phyloP scores from a whole-genome alignment of 306 rosid species.

The Casuarina cunninghamiana region DNA sequence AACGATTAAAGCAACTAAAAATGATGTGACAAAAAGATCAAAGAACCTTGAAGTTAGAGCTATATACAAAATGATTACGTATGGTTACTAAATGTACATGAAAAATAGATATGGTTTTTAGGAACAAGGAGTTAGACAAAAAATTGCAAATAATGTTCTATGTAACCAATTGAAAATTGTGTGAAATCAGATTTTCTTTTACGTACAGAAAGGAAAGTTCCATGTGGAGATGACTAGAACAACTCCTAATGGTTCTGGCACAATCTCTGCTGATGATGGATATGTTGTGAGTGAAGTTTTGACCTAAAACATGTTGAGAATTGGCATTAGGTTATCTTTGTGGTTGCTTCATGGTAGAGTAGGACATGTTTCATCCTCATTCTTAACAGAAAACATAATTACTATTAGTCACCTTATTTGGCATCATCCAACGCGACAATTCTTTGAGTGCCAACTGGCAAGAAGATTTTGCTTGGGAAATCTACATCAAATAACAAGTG shows the following conservation, averaged over 20 bases:
- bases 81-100: not conserved
- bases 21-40: not conserved
- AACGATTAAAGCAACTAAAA: not conserved
- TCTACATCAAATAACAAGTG: slow-evolving; percentile 37
- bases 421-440: slow-evolving; percentile 66
- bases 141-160: not conserved
- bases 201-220: slow-evolving; percentile 85
- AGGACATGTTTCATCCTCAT: not conserved
- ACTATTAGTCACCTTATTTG: slow-evolving; percentile 56
- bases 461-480: slow-evolving; percentile 56
- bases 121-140: not conserved
- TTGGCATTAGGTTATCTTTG: slow-evolving; percentile 10
- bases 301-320: slow-evolving; percentile 42
- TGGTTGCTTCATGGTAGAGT: not conserved
- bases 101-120: not conserved
- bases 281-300: slow-evolving; percentile 65
- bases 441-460: slow-evolving; percentile 62
- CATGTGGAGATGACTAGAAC: slow-evolving; percentile 89
- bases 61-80: not conserved
- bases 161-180: not conserved
- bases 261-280: slow-evolving; percentile 87
- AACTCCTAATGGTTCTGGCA: slow-evolving; percentile 86
- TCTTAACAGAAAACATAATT: not conserved
- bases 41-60: not conserved
- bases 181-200: slow-evolving; percentile 18